phyloP scores from a whole-genome alignment of 805 yeast species.

The Candida rishiriensis region DNA sequence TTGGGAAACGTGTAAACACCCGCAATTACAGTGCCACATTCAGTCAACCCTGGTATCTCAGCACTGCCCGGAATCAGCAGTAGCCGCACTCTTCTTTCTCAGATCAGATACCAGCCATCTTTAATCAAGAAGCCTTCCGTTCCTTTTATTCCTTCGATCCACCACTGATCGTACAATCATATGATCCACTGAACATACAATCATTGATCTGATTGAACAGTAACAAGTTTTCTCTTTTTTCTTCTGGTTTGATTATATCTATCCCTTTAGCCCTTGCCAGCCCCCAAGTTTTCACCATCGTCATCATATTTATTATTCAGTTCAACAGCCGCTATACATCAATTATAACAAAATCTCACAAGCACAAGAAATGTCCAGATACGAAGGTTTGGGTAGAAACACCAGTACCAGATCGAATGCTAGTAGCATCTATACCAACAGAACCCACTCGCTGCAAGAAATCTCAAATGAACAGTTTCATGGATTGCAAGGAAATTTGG shows the following conservation, averaged over 20 bases:
- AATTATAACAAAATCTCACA: no score
- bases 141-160: not conserved
- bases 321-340: no score
- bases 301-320: no score
- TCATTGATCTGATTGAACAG: not conserved
- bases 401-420: not conserved
- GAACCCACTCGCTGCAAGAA: not conserved
- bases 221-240: no score
- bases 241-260: no score
- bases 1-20: not conserved
- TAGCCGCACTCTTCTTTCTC: not conserved
- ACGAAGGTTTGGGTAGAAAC: not conserved
- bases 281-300: no score
- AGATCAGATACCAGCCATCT: slow-evolving; percentile 17
- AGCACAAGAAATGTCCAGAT: no score
- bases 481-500: no score
- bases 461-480: not conserved
- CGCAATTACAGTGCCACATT: slow-evolving; percentile 1
- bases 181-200: not conserved
- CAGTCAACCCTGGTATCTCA: not conserved
- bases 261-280: no score
- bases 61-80: no score
- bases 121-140: not conserved
- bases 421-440: not conserved
- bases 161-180: not conserved